Evolutionary conservation across 2,329 filamentous ascomycete species (phyloP).

Genomic region (Ophiocordyceps camponoti-floridani): DNA sequence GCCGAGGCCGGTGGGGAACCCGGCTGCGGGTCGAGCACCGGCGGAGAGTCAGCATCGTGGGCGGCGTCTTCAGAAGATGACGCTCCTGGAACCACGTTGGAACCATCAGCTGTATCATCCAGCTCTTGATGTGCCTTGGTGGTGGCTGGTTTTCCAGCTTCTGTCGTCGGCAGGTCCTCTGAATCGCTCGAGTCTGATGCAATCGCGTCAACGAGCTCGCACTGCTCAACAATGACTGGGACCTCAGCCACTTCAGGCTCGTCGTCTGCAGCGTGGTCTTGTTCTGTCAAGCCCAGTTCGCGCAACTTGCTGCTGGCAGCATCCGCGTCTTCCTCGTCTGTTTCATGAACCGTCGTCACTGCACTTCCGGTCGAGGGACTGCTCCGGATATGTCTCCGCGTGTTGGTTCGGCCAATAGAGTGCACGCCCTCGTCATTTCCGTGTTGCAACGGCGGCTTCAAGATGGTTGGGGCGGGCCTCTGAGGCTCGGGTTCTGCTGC

Average conservation of each 20-base stretch:
- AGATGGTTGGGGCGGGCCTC: conserved; percentile 15
- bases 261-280: conserved; percentile 30
- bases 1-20: not conserved
- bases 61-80: not conserved
- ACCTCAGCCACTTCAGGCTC: conserved; percentile 21
- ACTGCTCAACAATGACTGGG: conserved; percentile 22
- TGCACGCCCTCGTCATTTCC: conserved; percentile 34
- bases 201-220: conserved; percentile 7
- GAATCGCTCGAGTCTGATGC: too few species aligned
- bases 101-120: not conserved
- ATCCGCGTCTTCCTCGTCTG: conserved; percentile 53
- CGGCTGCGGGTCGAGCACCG: not conserved
- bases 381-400: conserved; percentile 63
- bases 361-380: conserved; percentile 64
- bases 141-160: not conserved
- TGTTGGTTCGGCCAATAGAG: conserved; percentile 46
- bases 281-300: conserved; percentile 25
- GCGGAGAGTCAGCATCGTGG: not conserved
- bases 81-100: not conserved
- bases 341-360: conserved; percentile 67
- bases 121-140: not conserved
- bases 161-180: not conserved
- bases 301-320: conserved; percentile 27
- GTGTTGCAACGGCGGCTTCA: conserved; percentile 16
- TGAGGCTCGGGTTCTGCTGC: conserved; percentile 22